A percentile compares a stretch with the other conserved stretches of the same genome.
These are phyloP conservation scores for Backusella liffmaniae DNA, from an alignment of 192 early-diverging fungal genomes.

Conservation along the genomic window DNA sequence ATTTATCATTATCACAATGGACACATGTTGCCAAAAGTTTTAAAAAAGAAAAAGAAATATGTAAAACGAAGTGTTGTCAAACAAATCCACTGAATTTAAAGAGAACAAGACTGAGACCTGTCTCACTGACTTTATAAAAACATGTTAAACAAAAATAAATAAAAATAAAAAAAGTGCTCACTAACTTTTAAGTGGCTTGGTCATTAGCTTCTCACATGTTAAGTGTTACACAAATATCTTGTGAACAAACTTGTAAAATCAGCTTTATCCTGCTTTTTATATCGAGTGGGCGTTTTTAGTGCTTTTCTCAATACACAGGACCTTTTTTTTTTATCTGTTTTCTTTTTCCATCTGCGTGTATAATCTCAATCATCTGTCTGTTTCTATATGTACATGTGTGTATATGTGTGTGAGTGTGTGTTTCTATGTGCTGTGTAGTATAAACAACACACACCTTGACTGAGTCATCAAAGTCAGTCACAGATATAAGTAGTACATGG, in stretches of 20 bases:
- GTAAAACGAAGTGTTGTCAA: not conserved
- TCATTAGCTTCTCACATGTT: not conserved
- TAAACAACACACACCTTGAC: not conserved
- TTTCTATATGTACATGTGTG: not conserved
- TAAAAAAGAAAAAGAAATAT: not conserved
- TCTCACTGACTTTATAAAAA: not conserved
- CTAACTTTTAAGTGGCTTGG: not conserved
- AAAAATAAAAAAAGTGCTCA: not conserved
- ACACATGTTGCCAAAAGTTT: not conserved
- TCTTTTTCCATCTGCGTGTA: not conserved
- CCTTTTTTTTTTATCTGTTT: not conserved
- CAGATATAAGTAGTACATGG: not conserved
- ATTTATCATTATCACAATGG: not conserved
- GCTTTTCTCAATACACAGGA: not conserved
- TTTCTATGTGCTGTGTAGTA: not conserved
- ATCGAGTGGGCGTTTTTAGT: not conserved
- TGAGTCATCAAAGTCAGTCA: not conserved
- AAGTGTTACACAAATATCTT: not conserved
- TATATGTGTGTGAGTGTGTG: not conserved
- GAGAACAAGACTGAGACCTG: not conserved
- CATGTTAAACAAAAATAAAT: not conserved
- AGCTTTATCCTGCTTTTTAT: conserved; percentile 7
- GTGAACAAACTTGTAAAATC: conserved; percentile 7
- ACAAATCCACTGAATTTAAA: not conserved
- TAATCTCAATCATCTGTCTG: not conserved